Conservation (phyloP, 2,329 filamentous ascomycete genomes). For the Nakataea oryzae region DNA sequence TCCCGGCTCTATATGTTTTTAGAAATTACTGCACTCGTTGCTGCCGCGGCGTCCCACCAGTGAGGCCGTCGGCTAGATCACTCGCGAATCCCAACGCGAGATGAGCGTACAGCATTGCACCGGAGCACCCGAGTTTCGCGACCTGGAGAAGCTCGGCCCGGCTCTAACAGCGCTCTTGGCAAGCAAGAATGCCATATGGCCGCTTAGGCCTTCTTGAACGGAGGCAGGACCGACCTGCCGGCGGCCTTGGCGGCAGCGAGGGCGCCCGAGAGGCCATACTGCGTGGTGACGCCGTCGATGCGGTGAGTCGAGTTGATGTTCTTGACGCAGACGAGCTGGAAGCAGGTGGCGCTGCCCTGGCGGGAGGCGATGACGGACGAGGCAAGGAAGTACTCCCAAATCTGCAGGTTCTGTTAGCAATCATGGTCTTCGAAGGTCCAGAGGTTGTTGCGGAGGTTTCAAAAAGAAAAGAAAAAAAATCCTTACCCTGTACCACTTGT, state of each 20-base stretch:
- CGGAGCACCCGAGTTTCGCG: background rate
- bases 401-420: constrained; percentile 35
- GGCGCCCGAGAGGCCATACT: constrained; percentile 60
- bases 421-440: background rate
- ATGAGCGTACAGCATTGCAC: background rate
- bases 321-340: constrained; percentile 79
- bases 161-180: background rate
- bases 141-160: background rate
- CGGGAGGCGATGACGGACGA: constrained; percentile 76
- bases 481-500: constrained; percentile 88
- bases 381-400: constrained; percentile 87
- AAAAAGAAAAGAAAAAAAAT: constrained; percentile 11
- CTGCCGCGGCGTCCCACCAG: background rate
- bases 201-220: background rate
- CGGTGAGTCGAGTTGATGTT: constrained; percentile 83
- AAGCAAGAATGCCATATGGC: background rate
- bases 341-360: constrained; percentile 77
- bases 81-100: background rate
- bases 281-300: constrained; percentile 59
- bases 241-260: constrained; percentile 23
- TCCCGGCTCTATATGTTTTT: background rate
- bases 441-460: background rate
- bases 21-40: background rate
- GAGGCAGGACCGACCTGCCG: background rate
- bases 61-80: background rate